Percentiles rank a stretch among this genome's conserved stretches.
Conservation (phyloP, 73 alveolate species). For the Paraurostyla sp. region DNA sequence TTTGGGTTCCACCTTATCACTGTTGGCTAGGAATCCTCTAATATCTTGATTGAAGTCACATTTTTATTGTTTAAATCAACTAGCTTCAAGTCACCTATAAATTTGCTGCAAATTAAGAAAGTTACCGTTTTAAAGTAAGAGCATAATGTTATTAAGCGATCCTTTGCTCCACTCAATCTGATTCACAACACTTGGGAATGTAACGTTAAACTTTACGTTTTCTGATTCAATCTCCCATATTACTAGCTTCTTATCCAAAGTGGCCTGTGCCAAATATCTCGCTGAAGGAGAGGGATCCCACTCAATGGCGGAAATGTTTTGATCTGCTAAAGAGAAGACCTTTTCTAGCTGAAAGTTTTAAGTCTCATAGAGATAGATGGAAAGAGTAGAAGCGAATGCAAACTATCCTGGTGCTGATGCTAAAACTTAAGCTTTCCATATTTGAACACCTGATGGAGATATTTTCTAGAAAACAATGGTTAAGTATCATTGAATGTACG, state of each 20-base stretch:
- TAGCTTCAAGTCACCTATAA: conserved; percentile 65
- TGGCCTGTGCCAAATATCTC: conserved; percentile 49
- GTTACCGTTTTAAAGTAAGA: conserved; percentile 65
- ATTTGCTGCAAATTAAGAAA: background rate
- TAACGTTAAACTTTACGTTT: conserved; percentile 25
- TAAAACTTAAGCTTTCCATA: conserved; percentile 65
- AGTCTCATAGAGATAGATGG: conserved; percentile 70
- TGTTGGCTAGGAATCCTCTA: conserved; percentile 30
- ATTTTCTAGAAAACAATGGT: conserved; percentile 29
- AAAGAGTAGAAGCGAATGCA: conserved; percentile 83
- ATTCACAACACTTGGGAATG: background rate
- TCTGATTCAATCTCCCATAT: conserved; percentile 58
- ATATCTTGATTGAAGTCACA: conserved; percentile 33
- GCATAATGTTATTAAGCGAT: conserved; percentile 10
- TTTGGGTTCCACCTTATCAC: conserved; percentile 74
- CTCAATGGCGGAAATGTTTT: conserved; percentile 66
- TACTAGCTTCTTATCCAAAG: conserved; percentile 41
- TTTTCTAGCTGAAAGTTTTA: conserved; percentile 35
- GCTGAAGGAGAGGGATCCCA: conserved; percentile 45
- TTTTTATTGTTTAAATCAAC: conserved; percentile 34
- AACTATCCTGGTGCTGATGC: conserved; percentile 64
- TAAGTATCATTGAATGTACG: background rate
- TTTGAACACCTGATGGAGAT: conserved; percentile 79
- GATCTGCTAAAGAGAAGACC: conserved; percentile 70
- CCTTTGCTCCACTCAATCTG: conserved; percentile 64